Base-by-base conservation (phyloP, 257 asterid genomes). In the Nicotiana tabacum region DNA sequence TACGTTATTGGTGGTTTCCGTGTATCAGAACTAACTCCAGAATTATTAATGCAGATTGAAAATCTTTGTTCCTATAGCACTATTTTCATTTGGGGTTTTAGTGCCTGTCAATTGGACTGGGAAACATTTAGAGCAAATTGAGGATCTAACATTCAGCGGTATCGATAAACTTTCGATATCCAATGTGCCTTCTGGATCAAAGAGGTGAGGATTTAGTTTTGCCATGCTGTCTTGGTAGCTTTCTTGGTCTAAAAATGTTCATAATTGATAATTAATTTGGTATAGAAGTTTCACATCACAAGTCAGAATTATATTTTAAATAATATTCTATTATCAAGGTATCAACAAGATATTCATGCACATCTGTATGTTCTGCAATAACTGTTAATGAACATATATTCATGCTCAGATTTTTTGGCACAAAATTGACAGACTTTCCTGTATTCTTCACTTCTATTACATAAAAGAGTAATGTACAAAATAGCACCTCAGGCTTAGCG, bases 41-140 rank as follows among this genome's bases (percentile, higher is more conserved):
- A 48, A 76, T 76, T 76, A 15, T 76, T 11, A 66, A 33, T 88
- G 90, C 98, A 93, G 98, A 77, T 85, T 95, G 94, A 95, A 93
- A 87, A 91, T 95, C 55, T 93, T 93, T 83, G 90, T 92, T 83
- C 98, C 98, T 6, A 89, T 95, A 64, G 86, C 97, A 62, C 4
- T 90, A 37, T 94, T 93, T 85, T 89, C 94, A 86, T 92, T 95
- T 90, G 90, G 87, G 43, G 88, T 91, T 24, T 85, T 96, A 88
- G 90, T 92, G 83, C 99, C 99, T 53, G 94, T 96, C 84, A 96
- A 96, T 83, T 96, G 91, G 92, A 92, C 97, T 12, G 98, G 98
- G 76, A 65, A 68, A 46, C 84, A 94, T 11, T 83, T 96, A 65
- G 88, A 85, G 51, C 78, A 67, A 58, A 86, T 87, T 62, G 87